Evolutionary conservation across 257 asterid species (phyloP), one percentile per base, ranked within the genome.

Genomic region (Lycium barbarum): DNA sequence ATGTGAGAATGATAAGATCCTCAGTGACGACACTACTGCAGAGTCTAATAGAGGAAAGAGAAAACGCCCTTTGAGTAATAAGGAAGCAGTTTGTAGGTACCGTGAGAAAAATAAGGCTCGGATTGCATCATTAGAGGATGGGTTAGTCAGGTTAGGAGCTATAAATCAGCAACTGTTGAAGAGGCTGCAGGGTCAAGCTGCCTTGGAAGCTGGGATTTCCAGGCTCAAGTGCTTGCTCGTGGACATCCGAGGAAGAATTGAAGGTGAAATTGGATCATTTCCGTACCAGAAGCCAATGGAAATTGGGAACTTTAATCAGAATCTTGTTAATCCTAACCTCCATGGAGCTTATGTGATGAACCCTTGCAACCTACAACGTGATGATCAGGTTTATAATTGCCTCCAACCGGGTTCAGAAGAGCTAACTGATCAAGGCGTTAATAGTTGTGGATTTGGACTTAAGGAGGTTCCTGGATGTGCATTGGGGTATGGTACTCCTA

Each of bases 81-180:
- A 92, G 81, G 96, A 91, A 76, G 97, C 97, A 4, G 97, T 93
- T 68, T 84, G 90, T 76, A 93, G 90, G 88, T 93, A 93, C 59
- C 73, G 95, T 73, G 94, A 91, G 96, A 93, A 93, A 93, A 91
- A 89, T 81, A 93, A 92, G 88, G 96, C 97, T 1, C 92, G 89
- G 13, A 78, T 90, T 2, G 90, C 91, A 73, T 88, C 88, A 59
- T 85, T 93, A 43, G 97, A 93, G 83, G 96, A 92, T 71, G 94
- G 92, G 84, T 92, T 90, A 2, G 86, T 88, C 87, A 92, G 89
- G 81, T 18, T 92, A 88, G 90, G 94, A 20, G 26, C 43, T 65
- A 61, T 87, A 86, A 93, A 93, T 85, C 90, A 91, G 84, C 85
- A 89, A 36, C 53, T 93, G 85, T 68, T 90, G 83, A 89, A 74